Evolutionary conservation across 768 basidiomycete genomes (phyloP).

Genomic region (Suillus occidentalis): DNA sequence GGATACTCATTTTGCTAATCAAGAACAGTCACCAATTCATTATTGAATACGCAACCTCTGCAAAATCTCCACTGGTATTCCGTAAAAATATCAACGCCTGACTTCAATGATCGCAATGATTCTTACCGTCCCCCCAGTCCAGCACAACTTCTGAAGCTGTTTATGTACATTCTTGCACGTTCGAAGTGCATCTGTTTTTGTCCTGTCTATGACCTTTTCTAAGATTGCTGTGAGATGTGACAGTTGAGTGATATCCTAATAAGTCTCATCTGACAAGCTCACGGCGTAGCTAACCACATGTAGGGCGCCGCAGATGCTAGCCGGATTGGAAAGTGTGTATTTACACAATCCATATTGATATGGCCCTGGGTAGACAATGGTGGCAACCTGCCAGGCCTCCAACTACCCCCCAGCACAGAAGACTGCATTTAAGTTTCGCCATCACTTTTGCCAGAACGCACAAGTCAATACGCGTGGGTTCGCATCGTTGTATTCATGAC

Average conservation of each 20-base stretch:
- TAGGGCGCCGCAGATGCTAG: not conserved
- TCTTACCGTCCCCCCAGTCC: not conserved
- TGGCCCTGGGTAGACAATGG: not conserved
- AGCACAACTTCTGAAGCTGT: not conserved
- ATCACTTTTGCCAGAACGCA: not conserved
- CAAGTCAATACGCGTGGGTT: no score
- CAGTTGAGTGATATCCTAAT: not conserved
- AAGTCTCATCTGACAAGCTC: not conserved
- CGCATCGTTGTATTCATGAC: no score
- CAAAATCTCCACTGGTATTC: not conserved
- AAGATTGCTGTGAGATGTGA: not conserved
- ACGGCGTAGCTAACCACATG: not conserved
- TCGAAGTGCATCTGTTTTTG: not conserved
- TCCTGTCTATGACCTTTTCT: no score
- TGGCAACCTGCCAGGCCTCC: not conserved
- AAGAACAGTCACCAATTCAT: not conserved
- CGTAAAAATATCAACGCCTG: not conserved
- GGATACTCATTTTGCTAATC: not conserved
- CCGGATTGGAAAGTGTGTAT: not conserved
- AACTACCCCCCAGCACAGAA: not conserved
- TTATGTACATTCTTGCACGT: not conserved
- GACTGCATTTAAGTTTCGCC: not conserved
- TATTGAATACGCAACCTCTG: not conserved
- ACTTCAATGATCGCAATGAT: not conserved
- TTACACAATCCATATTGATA: no score